Evolutionary conservation across 345 rosid genomes (phyloP).

Genomic region (Cardamine occulta): DNA sequence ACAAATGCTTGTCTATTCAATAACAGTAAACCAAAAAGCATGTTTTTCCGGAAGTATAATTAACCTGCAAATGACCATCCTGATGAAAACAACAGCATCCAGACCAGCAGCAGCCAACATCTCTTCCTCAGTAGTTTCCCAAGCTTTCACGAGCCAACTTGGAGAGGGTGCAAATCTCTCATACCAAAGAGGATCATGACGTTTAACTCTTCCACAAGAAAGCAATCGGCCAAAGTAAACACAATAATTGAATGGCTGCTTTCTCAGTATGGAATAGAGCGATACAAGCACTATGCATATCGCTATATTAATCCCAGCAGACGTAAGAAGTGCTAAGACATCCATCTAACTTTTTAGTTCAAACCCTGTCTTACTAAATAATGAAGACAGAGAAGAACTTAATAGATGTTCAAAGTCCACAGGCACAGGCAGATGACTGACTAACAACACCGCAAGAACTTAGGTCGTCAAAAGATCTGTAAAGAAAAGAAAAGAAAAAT

Average conservation of each 20-base stretch:
- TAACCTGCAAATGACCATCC: conserved; percentile 82
- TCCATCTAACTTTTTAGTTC: conserved; percentile 59
- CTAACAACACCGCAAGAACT: conserved; percentile 2
- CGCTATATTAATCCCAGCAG: conserved; percentile 80
- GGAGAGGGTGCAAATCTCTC: conserved; percentile 89
- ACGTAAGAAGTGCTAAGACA: conserved; percentile 71
- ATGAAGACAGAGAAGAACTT: conserved; percentile 26
- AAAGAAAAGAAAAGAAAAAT: neutral
- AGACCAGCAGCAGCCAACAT: conserved; percentile 71
- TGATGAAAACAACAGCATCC: conserved; percentile 83
- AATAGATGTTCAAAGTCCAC: conserved; percentile 19
- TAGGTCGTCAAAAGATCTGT: conserved; percentile 19
- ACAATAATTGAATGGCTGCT: conserved; percentile 69
- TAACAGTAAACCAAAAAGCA: neutral
- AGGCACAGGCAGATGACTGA: neutral
- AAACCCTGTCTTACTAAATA: conserved; percentile 35
- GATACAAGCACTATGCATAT: conserved; percentile 64
- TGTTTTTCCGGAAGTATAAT: conserved; percentile 16
- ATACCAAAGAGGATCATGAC: conserved; percentile 52
- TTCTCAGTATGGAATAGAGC: conserved; percentile 77
- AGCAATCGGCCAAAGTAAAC: conserved; percentile 79
- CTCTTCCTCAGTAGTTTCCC: conserved; percentile 85
- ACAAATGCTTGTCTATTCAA: neutral
- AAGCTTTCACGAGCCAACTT: conserved; percentile 84
- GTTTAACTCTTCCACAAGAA: conserved; percentile 44